Percentiles rank a stretch among this genome's conserved stretches.
Conservation (phyloP, 352 stramenopile genomes). For the Phytophthora boehmeriae region DNA sequence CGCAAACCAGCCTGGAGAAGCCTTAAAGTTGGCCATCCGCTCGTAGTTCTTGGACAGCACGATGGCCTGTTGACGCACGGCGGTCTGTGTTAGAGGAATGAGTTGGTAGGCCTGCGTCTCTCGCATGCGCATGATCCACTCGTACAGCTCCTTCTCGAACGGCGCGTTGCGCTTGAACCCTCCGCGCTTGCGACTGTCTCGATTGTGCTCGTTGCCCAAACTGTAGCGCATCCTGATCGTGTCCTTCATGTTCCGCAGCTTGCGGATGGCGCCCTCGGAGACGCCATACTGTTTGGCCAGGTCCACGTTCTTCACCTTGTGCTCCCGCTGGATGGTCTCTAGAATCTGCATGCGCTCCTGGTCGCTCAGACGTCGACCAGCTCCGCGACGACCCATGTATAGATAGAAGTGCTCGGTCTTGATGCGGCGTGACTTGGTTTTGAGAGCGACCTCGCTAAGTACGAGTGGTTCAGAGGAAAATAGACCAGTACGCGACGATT, state of each 20-base stretch:
- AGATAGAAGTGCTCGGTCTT: neutral
- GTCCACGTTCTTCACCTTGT: slow-evolving; percentile 88
- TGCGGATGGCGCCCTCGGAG: slow-evolving; percentile 86
- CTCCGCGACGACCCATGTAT: slow-evolving; percentile 73
- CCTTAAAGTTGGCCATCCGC: slow-evolving; percentile 85
- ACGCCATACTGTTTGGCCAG: slow-evolving; percentile 87
- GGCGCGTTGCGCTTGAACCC: slow-evolving; percentile 83
- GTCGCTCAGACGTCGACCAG: slow-evolving; percentile 84
- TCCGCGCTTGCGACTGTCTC: slow-evolving; percentile 87
- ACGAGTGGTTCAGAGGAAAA: slow-evolving; percentile 16
- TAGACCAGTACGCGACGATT: no score
- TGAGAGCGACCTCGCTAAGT: slow-evolving; percentile 18
- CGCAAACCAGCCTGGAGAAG: slow-evolving; percentile 86
- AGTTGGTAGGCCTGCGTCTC: slow-evolving; percentile 84
- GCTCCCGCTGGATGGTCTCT: slow-evolving; percentile 76
- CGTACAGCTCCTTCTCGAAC: slow-evolving; percentile 87
- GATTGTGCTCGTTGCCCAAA: slow-evolving; percentile 85
- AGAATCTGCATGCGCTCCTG: slow-evolving; percentile 92
- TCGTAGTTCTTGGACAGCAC: slow-evolving; percentile 86
- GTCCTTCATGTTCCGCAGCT: slow-evolving; percentile 90
- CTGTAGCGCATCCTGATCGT: slow-evolving; percentile 82
- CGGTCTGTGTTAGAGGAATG: slow-evolving; percentile 84
- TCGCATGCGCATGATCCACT: slow-evolving; percentile 87
- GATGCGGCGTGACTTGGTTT: slow-evolving; percentile 5
- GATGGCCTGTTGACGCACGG: slow-evolving; percentile 85